Percentiles rank a stretch among this genome's conserved stretches.
Evolutionary conservation across 148 eudicot species (phyloP).

Genomic region (Talinum fruticosum): DNA sequence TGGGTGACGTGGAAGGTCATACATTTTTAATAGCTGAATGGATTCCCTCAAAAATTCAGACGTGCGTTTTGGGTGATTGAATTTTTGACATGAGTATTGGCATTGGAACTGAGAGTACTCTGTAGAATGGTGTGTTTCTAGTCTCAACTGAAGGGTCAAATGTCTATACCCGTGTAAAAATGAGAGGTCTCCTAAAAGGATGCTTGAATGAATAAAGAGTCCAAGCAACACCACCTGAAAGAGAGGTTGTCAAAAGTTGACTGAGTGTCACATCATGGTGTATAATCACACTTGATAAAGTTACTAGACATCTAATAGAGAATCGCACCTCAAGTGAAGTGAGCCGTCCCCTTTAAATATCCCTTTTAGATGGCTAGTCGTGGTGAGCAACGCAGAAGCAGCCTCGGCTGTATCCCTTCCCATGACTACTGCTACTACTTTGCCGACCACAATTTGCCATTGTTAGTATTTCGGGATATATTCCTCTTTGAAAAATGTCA

Average conservation of each 20-base stretch:
- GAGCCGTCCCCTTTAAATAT: slow-evolving; percentile 9
- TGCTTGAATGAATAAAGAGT: background rate
- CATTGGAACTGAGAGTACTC: too few relatives aligned
- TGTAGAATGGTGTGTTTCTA: too few relatives aligned
- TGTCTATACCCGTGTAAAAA: background rate
- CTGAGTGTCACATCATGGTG: background rate
- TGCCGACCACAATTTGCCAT: slow-evolving; percentile 20
- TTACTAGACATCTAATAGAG: slow-evolving; percentile 1
- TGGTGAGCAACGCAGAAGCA: slow-evolving; percentile 19
- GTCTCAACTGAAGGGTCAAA: too few relatives aligned
- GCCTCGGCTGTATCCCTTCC: slow-evolving; percentile 23
- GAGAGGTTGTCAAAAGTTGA: background rate
- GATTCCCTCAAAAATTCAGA: background rate
- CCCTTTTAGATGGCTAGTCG: background rate
- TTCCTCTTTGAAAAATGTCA: slow-evolving; percentile 20
- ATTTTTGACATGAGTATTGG: background rate
- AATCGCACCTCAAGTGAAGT: slow-evolving; percentile 22
- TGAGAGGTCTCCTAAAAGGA: background rate
- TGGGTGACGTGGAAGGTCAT: slow-evolving; percentile 1
- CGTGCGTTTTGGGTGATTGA: background rate
- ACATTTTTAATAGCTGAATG: background rate
- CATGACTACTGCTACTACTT: slow-evolving; percentile 15
- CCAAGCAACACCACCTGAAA: background rate
- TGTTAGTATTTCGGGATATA: slow-evolving; percentile 23
- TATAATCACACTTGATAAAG: background rate